A percentile compares a stretch with the other conserved stretches of the same genome.
Conservation (phyloP, 1,284 basidiomycete genomes). For the Volvariella surrecta region DNA sequence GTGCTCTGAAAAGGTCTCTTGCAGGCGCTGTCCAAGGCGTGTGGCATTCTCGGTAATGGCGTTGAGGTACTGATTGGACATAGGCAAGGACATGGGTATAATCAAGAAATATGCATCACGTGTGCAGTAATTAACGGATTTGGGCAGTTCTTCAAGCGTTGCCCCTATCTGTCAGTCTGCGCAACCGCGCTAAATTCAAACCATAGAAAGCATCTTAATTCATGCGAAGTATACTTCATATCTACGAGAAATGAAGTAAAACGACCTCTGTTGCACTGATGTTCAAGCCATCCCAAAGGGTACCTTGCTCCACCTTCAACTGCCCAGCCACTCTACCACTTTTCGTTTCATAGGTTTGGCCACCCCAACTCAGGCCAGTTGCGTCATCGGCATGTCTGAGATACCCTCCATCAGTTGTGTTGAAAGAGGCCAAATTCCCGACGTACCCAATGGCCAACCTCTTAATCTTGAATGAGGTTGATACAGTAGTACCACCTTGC, state of each 20-base stretch:
- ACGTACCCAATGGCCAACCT: conserved; percentile 36
- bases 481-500: conserved; percentile 11
- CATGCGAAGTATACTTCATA: too few relatives aligned
- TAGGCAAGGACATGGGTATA: conserved; percentile 12
- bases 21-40: conserved; percentile 67
- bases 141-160: too few relatives aligned
- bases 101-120: background rate
- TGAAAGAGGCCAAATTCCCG: background rate
- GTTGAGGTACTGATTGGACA: conserved; percentile 53
- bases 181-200: too few relatives aligned
- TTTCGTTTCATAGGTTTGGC: conserved; percentile 54
- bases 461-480: conserved; percentile 28
- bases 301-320: conserved; percentile 24
- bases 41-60: conserved; percentile 74
- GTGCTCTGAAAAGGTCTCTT: conserved; percentile 71
- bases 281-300: conserved; percentile 36
- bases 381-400: conserved; percentile 46
- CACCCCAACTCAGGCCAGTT: conserved; percentile 50
- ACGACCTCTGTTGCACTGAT: conserved; percentile 49
- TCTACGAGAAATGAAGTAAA: conserved; percentile 16
- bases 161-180: too few relatives aligned
- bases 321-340: conserved; percentile 37
- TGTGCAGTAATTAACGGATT: too few relatives aligned
- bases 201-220: too few relatives aligned
- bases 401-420: background rate